Percentiles rank a stretch among this genome's conserved stretches.
phyloP scores from a whole-genome alignment of 257 asterid species.

The Voacanga thouarsii region DNA sequence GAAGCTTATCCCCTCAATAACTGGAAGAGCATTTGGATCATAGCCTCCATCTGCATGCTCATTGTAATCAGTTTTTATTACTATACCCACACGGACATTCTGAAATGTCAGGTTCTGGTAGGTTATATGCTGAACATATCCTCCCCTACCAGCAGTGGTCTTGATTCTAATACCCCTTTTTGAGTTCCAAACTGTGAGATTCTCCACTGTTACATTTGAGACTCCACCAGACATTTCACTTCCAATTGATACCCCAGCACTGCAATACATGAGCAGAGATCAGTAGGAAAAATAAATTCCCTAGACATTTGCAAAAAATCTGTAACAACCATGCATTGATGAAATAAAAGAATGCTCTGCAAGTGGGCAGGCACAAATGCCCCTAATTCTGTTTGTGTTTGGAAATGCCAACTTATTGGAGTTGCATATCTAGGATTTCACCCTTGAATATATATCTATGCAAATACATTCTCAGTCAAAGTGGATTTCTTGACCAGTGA shows the following conservation, averaged over 20 bases:
- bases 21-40: conserved; percentile 71
- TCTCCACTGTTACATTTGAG: conserved; percentile 61
- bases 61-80: conserved; percentile 81
- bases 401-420: conserved; percentile 1
- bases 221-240: conserved; percentile 99
- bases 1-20: conserved; percentile 60
- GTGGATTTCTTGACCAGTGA: not conserved
- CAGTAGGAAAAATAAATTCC: conserved; percentile 11
- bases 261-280: conserved; percentile 34
- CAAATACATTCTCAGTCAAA: not conserved
- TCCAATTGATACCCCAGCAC: conserved; percentile 95
- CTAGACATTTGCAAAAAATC: not conserved
- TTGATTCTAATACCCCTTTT: conserved; percentile 84
- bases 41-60: conserved; percentile 85
- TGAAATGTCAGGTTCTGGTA: conserved; percentile 70
- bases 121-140: conserved; percentile 56
- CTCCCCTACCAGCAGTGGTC: conserved; percentile 88
- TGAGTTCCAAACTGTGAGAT: conserved; percentile 81
- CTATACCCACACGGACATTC: conserved; percentile 86
- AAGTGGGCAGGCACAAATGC: conserved; percentile 1
- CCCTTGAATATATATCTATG: not conserved
- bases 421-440: not conserved
- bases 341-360: not conserved
- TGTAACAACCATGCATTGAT: not conserved
- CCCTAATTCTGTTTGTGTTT: not conserved